Evolutionary conservation across 768 basidiomycete species (phyloP).

Genomic region (Infundibulicybe gibba): DNA sequence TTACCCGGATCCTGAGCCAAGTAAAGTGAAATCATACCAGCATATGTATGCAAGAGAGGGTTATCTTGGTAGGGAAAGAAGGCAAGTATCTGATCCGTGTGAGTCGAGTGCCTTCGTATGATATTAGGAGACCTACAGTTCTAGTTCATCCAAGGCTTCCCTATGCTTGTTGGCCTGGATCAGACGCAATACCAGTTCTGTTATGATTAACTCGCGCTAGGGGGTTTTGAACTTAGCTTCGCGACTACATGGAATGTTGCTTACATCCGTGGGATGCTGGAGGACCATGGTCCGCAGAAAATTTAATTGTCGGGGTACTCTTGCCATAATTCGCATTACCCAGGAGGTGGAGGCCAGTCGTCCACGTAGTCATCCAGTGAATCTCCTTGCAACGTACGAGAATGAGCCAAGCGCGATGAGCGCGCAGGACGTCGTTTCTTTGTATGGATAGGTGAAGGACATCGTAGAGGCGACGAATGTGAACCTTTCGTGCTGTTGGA

Average conservation of each 20-base stretch:
- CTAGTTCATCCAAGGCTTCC: slow-evolving; percentile 81
- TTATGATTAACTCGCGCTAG: slow-evolving; percentile 73
- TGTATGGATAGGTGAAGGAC: slow-evolving; percentile 70
- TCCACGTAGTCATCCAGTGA: slow-evolving; percentile 72
- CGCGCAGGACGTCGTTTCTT: slow-evolving; percentile 58
- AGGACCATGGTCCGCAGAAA: slow-evolving; percentile 72
- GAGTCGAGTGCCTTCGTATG: slow-evolving; percentile 3
- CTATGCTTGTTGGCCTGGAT: slow-evolving; percentile 53
- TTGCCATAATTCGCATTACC: slow-evolving; percentile 25
- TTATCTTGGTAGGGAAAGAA: slow-evolving; percentile 88
- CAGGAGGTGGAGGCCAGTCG: slow-evolving; percentile 57
- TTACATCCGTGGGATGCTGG: slow-evolving; percentile 62
- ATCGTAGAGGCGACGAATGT: slow-evolving; percentile 74
- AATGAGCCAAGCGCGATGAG: slow-evolving; percentile 70
- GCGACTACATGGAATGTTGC: slow-evolving; percentile 10
- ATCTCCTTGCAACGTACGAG: slow-evolving; percentile 77
- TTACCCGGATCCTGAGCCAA: slow-evolving; percentile 37
- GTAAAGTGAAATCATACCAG: slow-evolving; percentile 70
- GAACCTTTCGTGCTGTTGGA: slow-evolving; percentile 58
- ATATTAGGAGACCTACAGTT: slow-evolving; percentile 49
- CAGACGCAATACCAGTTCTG: slow-evolving; percentile 69
- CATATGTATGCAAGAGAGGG: slow-evolving; percentile 75
- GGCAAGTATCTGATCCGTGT: slow-evolving; percentile 65
- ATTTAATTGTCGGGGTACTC: slow-evolving; percentile 38
- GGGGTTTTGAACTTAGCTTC: background rate